These are phyloP conservation scores for Larix kaempferi DNA, from an alignment of 75 land plant genomes.

Conservation along the genomic window DNA sequence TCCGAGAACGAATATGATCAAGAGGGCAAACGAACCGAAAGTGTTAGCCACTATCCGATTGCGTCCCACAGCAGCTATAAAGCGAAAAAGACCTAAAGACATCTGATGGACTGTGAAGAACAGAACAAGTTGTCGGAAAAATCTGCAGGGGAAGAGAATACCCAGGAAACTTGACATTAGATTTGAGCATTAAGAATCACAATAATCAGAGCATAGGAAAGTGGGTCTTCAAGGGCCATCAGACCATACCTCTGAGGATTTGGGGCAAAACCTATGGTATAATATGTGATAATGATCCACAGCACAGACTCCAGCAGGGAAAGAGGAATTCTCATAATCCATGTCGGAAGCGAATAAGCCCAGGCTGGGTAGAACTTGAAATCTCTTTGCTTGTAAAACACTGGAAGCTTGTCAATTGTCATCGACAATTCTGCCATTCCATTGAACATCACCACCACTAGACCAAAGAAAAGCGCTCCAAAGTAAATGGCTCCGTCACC, in stretches of 20 bases:
- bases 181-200: background rate
- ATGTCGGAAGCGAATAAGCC: constrained; percentile 67
- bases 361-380: constrained; percentile 71
- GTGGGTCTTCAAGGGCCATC: background rate
- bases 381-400: constrained; percentile 88
- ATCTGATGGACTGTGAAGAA: constrained; percentile 63
- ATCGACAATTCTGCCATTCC: constrained; percentile 72
- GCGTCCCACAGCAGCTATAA: constrained; percentile 66
- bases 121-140: constrained; percentile 67
- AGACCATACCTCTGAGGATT: constrained; percentile 49
- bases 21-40: constrained; percentile 64
- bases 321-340: constrained; percentile 65
- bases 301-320: constrained; percentile 54
- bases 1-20: constrained; percentile 49
- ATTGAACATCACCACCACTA: constrained; percentile 54
- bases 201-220: background rate
- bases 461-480: constrained; percentile 65
- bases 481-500: constrained; percentile 46
- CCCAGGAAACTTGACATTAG: background rate
- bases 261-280: constrained; percentile 71
- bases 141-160: constrained; percentile 28
- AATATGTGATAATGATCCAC: constrained; percentile 63
- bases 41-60: constrained; percentile 74
- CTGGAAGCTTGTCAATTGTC: constrained; percentile 69
- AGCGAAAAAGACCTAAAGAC: constrained; percentile 71